phyloP scores from a whole-genome alignment of 1,139 yeast genomes.

The Debaryomyces sp. region DNA sequence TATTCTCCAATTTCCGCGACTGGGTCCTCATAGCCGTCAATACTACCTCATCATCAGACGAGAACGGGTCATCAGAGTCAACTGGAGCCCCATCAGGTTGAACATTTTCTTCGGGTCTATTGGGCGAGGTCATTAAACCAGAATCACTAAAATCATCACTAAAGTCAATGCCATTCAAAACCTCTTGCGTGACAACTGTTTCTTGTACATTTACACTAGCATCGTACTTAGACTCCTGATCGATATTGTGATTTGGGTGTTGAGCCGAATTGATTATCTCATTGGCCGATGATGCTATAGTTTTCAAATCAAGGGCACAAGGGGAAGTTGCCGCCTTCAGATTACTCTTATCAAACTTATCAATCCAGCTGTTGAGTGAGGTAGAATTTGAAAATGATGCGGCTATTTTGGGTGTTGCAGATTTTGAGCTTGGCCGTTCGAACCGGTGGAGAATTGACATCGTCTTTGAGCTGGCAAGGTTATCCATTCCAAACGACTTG shows the following conservation, averaged over 20 bases:
- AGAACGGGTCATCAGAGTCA: slow-evolving; percentile 31
- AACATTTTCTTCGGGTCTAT: not conserved
- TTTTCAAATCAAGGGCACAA: not conserved
- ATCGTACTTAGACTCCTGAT: not conserved
- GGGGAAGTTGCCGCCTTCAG: not conserved
- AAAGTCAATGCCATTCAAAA: slow-evolving; percentile 16
- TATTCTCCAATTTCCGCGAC: not conserved
- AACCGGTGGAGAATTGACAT: slow-evolving; percentile 5
- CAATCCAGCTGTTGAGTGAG: slow-evolving; percentile 35
- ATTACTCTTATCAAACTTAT: slow-evolving; percentile 28
- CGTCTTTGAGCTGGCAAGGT: slow-evolving; percentile 10
- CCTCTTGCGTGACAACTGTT: not conserved
- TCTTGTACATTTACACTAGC: not conserved
- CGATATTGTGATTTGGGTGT: not conserved
- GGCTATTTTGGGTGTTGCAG: slow-evolving; percentile 7
- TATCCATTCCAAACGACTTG: slow-evolving; percentile 31
- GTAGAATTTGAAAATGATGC: slow-evolving; percentile 7
- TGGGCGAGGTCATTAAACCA: slow-evolving; percentile 6
- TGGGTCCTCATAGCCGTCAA: slow-evolving; percentile 2
- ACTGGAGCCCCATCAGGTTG: not conserved
- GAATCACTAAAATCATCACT: slow-evolving; percentile 23
- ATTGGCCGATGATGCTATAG: not conserved
- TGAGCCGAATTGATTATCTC: not conserved
- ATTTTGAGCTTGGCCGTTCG: slow-evolving; percentile 2
- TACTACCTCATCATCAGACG: slow-evolving; percentile 28